Conservation (phyloP, 257 asterid genomes). For the Solanum verrucosum region DNA sequence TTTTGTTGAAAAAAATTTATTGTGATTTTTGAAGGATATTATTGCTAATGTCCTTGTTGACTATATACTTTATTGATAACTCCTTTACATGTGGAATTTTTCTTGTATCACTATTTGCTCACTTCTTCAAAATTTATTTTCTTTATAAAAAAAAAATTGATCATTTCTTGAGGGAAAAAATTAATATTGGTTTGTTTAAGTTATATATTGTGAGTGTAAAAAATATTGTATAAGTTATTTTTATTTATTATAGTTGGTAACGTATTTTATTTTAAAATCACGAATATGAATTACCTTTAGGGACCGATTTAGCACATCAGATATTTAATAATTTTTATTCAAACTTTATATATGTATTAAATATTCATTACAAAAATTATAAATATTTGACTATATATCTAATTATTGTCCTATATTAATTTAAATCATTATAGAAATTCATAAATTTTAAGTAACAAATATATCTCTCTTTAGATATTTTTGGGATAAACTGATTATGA, state of each 20-base stretch:
- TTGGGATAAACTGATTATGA: neutral
- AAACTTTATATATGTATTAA: neutral
- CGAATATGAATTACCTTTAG: neutral
- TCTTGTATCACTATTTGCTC: neutral
- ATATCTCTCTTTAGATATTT: neutral
- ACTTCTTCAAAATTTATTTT: neutral
- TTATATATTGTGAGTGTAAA: neutral
- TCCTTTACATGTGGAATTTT: conserved; percentile 17
- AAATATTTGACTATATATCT: neutral
- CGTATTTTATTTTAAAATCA: neutral
- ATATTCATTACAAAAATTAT: neutral
- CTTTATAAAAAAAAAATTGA: neutral
- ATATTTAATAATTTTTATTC: neutral
- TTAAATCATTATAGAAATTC: neutral
- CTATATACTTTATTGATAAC: conserved; percentile 22
- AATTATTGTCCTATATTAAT: neutral
- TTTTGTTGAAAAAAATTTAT: neutral
- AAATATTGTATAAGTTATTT: neutral
- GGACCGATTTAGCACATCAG: accelerated
- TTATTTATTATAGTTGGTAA: neutral
- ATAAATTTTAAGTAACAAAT: neutral
- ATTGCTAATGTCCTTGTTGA: conserved; percentile 25
- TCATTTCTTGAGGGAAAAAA: neutral
- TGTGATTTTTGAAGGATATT: conserved; percentile 7
- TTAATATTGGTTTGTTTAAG: neutral